Base-by-base conservation (phyloP, 345 rosid genomes). In the Arabidopsis arenosa region DNA sequence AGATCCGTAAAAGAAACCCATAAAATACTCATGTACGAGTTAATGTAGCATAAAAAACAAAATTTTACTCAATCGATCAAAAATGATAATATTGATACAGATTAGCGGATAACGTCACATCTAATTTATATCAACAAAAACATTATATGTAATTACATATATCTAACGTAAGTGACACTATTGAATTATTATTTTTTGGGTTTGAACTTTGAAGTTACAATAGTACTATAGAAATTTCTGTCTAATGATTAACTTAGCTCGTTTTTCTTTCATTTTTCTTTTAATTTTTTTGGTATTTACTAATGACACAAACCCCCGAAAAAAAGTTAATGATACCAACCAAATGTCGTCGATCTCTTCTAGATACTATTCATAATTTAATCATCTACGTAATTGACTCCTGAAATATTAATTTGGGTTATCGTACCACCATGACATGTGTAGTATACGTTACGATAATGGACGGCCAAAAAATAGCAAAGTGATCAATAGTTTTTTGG, bases 381-480 rank as follows among this genome's bases (percentile, higher is more conserved):
- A 62, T 32, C 52, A 51, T 37, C 4, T 40, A 32, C 40, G 17
- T 39, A 15, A 49, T 40, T 13, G 62, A 53, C 70, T 40, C 62
- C 35, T 40, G 32, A 62, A 41, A 5, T 39, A 63, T 39, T 36
- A 23, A 56, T 7, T 58, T 11, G 36, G 14, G 44, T 70, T 47
- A 43, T 18, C 28, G 14, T 41, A 61, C 14, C 37, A 54, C 13
- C 63, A 54, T 53, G 37, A 53, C 36, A 41, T 61, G 51, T 32
- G 55, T 53, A 41, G 54, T 45, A 45, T 66, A 48, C 78, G 78
- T 57, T 74, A 57, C 33, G 41, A 48, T 36, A 49, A 15, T 36
- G 21, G 15, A 17, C 56, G 9, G 13, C 41, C 36, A 14, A 21
- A 23, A 1, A 39, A 62, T 5, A 14, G 12, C 5, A 64, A 56